Evolutionary conservation across 345 rosid species (phyloP).

Genomic region (Erysimum cheiranthoides): DNA sequence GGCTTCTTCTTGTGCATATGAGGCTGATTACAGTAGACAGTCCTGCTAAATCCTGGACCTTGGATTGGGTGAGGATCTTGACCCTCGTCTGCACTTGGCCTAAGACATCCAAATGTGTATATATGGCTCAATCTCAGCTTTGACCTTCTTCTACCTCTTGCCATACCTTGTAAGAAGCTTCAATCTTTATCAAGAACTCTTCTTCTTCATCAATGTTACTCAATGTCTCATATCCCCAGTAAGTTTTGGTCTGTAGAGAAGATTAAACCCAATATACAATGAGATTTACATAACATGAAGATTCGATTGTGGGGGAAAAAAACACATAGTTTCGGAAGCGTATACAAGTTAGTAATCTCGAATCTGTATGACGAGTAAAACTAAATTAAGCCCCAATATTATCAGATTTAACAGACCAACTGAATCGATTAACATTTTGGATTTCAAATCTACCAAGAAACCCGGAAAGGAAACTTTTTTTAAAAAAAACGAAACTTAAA

Average conservation of each 20-base stretch:
- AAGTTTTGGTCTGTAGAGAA: constrained; percentile 19
- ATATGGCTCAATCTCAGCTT: constrained; percentile 63
- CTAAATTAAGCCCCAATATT: not conserved
- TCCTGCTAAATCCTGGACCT: constrained; percentile 75
- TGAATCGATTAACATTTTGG: constrained; percentile 19
- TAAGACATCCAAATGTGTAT: constrained; percentile 80
- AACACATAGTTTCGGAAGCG: not conserved
- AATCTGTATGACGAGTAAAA: constrained; percentile 5
- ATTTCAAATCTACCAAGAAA: constrained; percentile 29
- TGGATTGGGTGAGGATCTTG: constrained; percentile 63
- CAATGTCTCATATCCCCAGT: constrained; percentile 15
- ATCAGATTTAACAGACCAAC: constrained; percentile 17
- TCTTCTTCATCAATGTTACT: constrained; percentile 33
- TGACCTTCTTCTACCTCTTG: constrained; percentile 77
- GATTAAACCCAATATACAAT: constrained; percentile 15
- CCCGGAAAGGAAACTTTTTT: not conserved
- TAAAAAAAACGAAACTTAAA: not conserved
- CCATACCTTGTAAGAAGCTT: constrained; percentile 52
- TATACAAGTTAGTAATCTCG: not conserved
- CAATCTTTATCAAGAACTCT: constrained; percentile 25
- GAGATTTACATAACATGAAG: constrained; percentile 22
- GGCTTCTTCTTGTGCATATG: constrained; percentile 72
- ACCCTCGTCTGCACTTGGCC: constrained; percentile 56
- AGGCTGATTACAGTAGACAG: constrained; percentile 84
- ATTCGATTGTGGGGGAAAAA: not conserved